These are phyloP conservation scores for Irpex rosettiformis DNA, from an alignment of 1,284 basidiomycete genomes.

Conservation along the genomic window DNA sequence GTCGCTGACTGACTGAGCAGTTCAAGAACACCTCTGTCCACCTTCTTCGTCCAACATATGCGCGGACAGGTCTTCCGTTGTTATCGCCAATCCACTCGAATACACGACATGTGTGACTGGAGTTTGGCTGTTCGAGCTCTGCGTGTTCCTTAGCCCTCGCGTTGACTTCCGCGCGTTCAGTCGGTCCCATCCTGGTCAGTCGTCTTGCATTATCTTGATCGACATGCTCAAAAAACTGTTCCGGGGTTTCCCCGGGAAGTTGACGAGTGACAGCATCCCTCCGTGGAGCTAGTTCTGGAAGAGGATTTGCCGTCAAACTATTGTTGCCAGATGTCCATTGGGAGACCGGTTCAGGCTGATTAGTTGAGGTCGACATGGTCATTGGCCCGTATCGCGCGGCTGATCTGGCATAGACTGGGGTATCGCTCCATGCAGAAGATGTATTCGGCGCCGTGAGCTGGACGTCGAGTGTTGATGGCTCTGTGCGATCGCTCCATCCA, in stretches of 20 bases:
- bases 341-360: too few species aligned
- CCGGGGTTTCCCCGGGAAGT: neutral
- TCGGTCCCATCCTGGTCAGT: neutral
- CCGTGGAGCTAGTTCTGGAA: too few species aligned
- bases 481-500: too few species aligned
- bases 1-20: neutral
- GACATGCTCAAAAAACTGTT: neutral
- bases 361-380: too few species aligned
- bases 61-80: neutral
- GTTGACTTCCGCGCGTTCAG: neutral
- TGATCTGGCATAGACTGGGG: too few species aligned
- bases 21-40: neutral
- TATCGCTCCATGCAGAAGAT: too few species aligned
- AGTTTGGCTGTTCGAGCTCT: neutral
- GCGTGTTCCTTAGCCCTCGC: neutral
- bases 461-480: too few species aligned
- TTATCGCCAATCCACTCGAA: neutral
- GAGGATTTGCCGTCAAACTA: too few species aligned
- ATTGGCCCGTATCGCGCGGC: too few species aligned
- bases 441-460: too few species aligned
- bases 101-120: neutral
- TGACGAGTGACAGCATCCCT: too few species aligned
- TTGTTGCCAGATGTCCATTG: too few species aligned
- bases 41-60: neutral
- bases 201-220: neutral